Conservation (phyloP, 768 basidiomycete genomes). For the Panaeolus papilionaceus region DNA sequence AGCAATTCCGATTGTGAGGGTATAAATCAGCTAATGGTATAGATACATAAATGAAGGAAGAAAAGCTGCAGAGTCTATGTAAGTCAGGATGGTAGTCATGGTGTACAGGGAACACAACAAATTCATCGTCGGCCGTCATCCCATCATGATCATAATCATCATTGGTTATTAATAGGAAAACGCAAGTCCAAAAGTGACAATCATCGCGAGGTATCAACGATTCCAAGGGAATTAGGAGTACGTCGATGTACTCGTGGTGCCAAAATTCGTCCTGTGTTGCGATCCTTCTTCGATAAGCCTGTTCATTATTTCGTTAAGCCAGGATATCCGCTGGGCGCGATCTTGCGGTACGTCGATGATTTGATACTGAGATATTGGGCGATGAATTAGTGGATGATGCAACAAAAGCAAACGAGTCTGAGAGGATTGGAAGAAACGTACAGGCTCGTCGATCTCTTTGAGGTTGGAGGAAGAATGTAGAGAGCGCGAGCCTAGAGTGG, state of each 20-base stretch:
- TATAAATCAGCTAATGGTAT: no score
- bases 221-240: not conserved
- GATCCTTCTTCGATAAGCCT: not conserved
- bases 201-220: no score
- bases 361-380: not conserved
- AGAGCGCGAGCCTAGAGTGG: not conserved
- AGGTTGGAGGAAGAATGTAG: not conserved
- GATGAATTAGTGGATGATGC: not conserved
- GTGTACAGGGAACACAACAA: no score
- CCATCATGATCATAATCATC: no score
- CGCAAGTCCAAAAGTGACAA: no score
- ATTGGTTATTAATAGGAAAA: no score
- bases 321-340: not conserved
- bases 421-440: not conserved
- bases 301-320: conserved; percentile 4
- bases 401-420: not conserved
- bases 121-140: no score
- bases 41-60: no score
- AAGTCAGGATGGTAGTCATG: no score
- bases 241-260: conserved; percentile 2
- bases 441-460: conserved; percentile 4
- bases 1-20: no score
- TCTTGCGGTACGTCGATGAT: not conserved
- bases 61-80: no score
- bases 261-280: conserved; percentile 1